Evolutionary conservation across 192 early-diverging fungal species (phyloP).

Genomic region (Piromyces sp.): DNA sequence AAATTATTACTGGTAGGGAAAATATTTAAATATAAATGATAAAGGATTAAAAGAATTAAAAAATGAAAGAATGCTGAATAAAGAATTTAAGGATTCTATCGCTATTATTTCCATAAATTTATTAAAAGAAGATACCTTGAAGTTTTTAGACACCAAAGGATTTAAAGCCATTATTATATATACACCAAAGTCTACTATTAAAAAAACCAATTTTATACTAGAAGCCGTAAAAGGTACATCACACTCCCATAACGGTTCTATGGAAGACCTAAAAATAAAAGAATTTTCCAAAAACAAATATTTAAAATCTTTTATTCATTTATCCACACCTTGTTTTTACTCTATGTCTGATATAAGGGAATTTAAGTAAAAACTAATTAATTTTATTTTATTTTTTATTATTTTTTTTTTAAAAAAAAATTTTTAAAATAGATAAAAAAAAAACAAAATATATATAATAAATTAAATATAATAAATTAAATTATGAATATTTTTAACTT

Average conservation of each 20-base stretch:
- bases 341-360: not conserved
- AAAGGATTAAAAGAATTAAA: too few relatives aligned
- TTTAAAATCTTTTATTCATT: not conserved
- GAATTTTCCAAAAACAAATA: not conserved
- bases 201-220: not conserved
- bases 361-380: not conserved
- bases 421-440: not conserved
- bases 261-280: not conserved
- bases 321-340: not conserved
- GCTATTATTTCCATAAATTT: not conserved
- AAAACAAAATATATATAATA: too few relatives aligned
- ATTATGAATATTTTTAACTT: too few relatives aligned
- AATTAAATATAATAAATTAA: too few relatives aligned
- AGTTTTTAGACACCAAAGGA: not conserved
- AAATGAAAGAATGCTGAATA: too few relatives aligned
- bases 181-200: not conserved
- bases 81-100: not conserved
- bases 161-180: not conserved
- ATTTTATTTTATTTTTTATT: not conserved
- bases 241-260: not conserved
- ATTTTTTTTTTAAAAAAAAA: not conserved
- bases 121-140: not conserved
- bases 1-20: too few relatives aligned
- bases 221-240: not conserved
- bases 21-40: too few relatives aligned